Evolutionary conservation across 129 eudicot species (phyloP).

Genomic region (Artemisia annua): DNA sequence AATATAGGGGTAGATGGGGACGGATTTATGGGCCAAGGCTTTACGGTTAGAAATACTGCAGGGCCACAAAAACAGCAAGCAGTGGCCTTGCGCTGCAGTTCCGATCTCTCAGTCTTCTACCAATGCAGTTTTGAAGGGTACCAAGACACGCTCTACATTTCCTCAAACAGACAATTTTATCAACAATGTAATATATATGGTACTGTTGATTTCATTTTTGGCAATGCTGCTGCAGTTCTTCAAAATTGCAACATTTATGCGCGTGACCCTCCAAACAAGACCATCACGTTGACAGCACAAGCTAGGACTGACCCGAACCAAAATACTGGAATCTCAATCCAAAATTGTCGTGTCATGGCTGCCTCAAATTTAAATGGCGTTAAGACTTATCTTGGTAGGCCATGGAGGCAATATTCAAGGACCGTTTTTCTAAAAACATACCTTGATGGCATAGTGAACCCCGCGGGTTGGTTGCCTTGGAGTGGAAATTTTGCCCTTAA

Average conservation of each 20-base stretch:
- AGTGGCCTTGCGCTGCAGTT: constrained; percentile 62
- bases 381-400: constrained; percentile 66
- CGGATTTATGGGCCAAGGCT: constrained; percentile 62
- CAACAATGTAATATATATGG: constrained; percentile 55
- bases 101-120: constrained; percentile 72
- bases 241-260: constrained; percentile 67
- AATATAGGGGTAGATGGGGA: constrained; percentile 53
- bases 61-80: constrained; percentile 68
- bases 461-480: constrained; percentile 76
- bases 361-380: constrained; percentile 48
- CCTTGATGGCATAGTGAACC: constrained; percentile 47
- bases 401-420: constrained; percentile 69
- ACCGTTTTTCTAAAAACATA: constrained; percentile 57
- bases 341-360: constrained; percentile 49
- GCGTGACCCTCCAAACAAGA: constrained; percentile 50
- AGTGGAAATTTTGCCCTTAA: constrained; percentile 57
- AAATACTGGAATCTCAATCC: constrained; percentile 70
- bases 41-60: constrained; percentile 68
- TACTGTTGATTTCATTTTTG: constrained; percentile 69
- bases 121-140: constrained; percentile 78
- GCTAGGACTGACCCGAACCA: constrained; percentile 73
- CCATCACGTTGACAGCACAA: constrained; percentile 70
- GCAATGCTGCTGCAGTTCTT: constrained; percentile 62
- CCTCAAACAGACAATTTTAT: constrained; percentile 61
- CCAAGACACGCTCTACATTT: constrained; percentile 73